Evolutionary conservation across 108 stramenopile species (phyloP), one percentile per base, ranked within the genome.

Genomic region (Parmales sp.): DNA sequence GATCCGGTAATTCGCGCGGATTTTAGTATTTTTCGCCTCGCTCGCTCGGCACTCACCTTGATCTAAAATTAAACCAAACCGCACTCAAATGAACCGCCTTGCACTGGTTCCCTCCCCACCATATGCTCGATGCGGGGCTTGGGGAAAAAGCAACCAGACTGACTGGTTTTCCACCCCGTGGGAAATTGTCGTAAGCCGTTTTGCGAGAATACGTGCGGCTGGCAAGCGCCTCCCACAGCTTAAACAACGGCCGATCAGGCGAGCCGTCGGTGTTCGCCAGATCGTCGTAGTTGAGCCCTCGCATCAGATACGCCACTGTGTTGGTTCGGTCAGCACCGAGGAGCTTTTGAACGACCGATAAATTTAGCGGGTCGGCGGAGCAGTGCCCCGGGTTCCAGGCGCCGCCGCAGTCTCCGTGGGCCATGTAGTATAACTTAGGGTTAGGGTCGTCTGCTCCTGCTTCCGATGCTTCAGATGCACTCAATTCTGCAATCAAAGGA

Each of bases 201-300:
- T 60, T 60, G 7, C 54, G 3, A 1, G 54, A 34, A 34, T 60
- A 60, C 26, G 36, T 34, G 1, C 36, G 16, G n/a, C 36, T 34
- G 4, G 54, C 13, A 28, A 60, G 31, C 31, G n/a, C 54, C 20
- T 60, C 54, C 54, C 54, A 60, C 4, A 60, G 54, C 54, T 60
- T 34, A 60, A 60, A 60, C 16, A 60, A 13, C n/a, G 54, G 54
- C 11, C 54, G 13, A 34, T 11, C 13, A 28, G 31, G 29, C 1
- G 26, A 28, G 31, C 54, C 54, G 3, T 11, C 13, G 11, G 54
- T 60, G 2, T 20, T 20, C 2, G 54, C 54, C 36, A 60, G 54
- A 31, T 60, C 54, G 54, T 60, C 54, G 31, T 60, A 60, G 36
- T 60, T 60, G 3, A 60, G 54, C 8, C 54, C 54, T 31, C 54